Conservation (phyloP, 2,329 filamentous ascomycete species). For the Curvularia spicifera region DNA sequence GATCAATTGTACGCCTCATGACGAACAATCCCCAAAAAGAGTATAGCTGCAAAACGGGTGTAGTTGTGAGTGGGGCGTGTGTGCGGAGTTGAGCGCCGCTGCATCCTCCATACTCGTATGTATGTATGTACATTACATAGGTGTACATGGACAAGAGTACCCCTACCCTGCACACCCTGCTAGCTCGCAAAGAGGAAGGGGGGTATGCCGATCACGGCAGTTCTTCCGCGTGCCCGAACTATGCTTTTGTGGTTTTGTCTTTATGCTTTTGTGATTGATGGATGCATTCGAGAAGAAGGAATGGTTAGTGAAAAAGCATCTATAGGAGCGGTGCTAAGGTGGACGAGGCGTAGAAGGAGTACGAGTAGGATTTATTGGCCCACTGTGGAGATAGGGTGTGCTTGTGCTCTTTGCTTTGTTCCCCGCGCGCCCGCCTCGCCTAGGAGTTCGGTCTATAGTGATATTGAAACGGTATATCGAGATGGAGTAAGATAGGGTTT, state of each 20-base stretch:
- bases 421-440: too few relatives aligned
- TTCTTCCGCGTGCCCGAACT: background rate
- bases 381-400: constrained; percentile 1
- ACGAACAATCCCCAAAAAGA: too few relatives aligned
- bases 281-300: too few relatives aligned
- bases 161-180: background rate
- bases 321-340: too few relatives aligned
- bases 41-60: too few relatives aligned
- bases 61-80: background rate
- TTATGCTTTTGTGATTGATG: too few relatives aligned
- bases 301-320: background rate
- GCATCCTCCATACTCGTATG: background rate
- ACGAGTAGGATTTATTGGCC: constrained; percentile 8
- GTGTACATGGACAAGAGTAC: background rate
- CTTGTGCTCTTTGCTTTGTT: too few relatives aligned
- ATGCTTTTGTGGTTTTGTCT: too few relatives aligned
- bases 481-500: too few relatives aligned
- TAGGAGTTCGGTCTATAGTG: too few relatives aligned
- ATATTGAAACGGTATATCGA: too few relatives aligned
- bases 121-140: background rate
- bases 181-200: background rate
- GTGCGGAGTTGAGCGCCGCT: constrained; percentile 22
- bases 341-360: background rate
- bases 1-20: too few relatives aligned
- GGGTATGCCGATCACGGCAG: constrained; percentile 9